Base-by-base conservation (phyloP, 805 yeast genomes). In the Priceomyces melissophilus region DNA sequence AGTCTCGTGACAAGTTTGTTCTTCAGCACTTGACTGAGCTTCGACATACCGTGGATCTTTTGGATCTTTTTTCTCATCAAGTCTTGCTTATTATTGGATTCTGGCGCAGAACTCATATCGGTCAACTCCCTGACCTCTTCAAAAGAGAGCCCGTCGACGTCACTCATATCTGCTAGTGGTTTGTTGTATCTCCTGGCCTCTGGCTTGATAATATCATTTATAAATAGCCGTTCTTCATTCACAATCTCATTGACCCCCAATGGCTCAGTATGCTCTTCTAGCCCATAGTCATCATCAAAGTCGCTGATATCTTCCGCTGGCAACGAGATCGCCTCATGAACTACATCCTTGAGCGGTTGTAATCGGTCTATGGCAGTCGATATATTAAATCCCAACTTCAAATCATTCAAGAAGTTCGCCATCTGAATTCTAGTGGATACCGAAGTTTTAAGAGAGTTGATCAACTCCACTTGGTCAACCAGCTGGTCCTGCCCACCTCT, bases 1-100 rank as follows among this genome's bases (percentile, higher is more conserved):
- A 83, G 61, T 45, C 75, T 69, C 33, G 84, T 85, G 12, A 81
- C 78, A 43, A 82, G 52, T 50, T 64, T 67, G 42, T 76, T 68
- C 47, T 76, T 71, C 59, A 69, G 67, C 28, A 55, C 44, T 39
- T 78, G 76, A 23, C 60, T 53, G 30, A 78, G 47, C 30, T 57
- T 54, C 8, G 48, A 50, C 39, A 71, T 54, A 3, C 55, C 52
- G 37, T 76, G 68, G 40, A 78, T 77, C 38, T 58, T 58, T 49
- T 71, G 78, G 33, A 80, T 79, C 52, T 76, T 66, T 23, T 54
- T 52, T 49, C 85, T 65, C 42, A 80, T 57, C 14, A 66, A 41
- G 35, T 60, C 65, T 43, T 70, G 66, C 35, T 65, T 60, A 30
- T 55, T 54, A 40, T 67, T 67, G 25, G 25, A 20, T 42, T 70